phyloP scores from a whole-genome alignment of 2,329 filamentous ascomycete species.

The Sporothrix pseudoabietina region DNA sequence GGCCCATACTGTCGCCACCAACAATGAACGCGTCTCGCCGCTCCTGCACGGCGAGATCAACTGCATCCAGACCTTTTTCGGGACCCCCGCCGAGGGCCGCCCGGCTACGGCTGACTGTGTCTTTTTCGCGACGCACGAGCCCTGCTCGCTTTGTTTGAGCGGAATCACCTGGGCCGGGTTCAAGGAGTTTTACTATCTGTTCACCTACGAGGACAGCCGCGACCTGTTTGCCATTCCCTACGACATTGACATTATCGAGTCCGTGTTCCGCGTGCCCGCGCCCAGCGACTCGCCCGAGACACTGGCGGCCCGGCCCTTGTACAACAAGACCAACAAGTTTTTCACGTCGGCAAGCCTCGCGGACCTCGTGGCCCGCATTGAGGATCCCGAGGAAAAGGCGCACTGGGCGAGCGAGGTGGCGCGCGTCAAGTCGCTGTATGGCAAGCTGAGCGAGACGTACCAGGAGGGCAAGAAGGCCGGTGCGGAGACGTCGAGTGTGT shows the following conservation, averaged over 20 bases:
- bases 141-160: slow-evolving; percentile 60
- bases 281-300: slow-evolving; percentile 45
- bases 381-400: slow-evolving; percentile 41
- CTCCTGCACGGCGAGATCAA: slow-evolving; percentile 63
- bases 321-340: slow-evolving; percentile 60
- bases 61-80: slow-evolving; percentile 62
- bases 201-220: slow-evolving; percentile 61
- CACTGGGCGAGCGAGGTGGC: slow-evolving; percentile 47
- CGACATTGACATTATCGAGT: slow-evolving; percentile 59
- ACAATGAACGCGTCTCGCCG: slow-evolving; percentile 58
- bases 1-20: slow-evolving; percentile 55
- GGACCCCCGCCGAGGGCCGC: slow-evolving; percentile 40
- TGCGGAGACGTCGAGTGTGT: slow-evolving; percentile 51
- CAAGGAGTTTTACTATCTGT: slow-evolving; percentile 59
- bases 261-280: slow-evolving; percentile 55
- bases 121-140: slow-evolving; percentile 62
- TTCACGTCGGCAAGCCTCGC: slow-evolving; percentile 50
- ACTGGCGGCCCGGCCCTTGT: slow-evolving; percentile 48
- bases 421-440: slow-evolving; percentile 54
- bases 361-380: slow-evolving; percentile 46
- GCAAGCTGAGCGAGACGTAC: slow-evolving; percentile 51
- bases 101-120: slow-evolving; percentile 51
- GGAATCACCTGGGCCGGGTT: slow-evolving; percentile 62
- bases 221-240: slow-evolving; percentile 59
- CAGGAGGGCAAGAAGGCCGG: slow-evolving; percentile 51